A percentile compares a stretch with the other conserved stretches of the same genome.
These are phyloP conservation scores for Diutina pseudorugosa DNA, from an alignment of 1,139 yeast species.

Conservation along the genomic window DNA sequence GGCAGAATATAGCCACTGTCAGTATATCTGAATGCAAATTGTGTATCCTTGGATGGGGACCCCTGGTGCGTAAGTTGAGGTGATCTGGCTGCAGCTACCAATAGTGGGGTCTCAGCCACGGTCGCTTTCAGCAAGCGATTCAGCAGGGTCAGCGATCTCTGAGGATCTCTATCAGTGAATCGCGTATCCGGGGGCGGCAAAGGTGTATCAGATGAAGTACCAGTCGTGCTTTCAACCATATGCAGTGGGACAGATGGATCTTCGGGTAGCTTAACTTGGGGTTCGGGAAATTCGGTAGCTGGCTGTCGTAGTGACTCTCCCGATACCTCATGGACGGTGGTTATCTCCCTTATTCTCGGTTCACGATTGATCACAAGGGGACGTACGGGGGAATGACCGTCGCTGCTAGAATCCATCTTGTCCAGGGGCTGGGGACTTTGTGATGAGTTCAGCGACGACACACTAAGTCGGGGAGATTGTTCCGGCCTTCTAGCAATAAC, in stretches of 20 bases:
- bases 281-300: not conserved
- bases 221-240: not conserved
- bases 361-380: not conserved
- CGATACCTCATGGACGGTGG: not conserved
- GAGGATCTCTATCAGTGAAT: not conserved
- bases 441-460: not conserved
- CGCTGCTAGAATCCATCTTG: not conserved
- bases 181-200: not conserved
- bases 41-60: not conserved
- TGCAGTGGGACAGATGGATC: not conserved
- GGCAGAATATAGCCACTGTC: slow-evolving; percentile 1
- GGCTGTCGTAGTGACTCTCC: not conserved
- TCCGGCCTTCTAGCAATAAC: not conserved
- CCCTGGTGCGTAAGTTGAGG: not conserved
- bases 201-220: not conserved
- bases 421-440: not conserved
- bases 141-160: not conserved
- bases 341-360: not conserved
- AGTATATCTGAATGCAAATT: not conserved
- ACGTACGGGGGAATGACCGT: not conserved
- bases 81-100: not conserved
- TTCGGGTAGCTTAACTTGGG: not conserved
- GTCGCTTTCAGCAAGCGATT: not conserved
- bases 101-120: not conserved
- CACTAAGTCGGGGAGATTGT: not conserved